Evolutionary conservation across 352 stramenopile species (phyloP), one percentile per base, ranked within the genome.

Genomic region (Pythium monospermum): DNA sequence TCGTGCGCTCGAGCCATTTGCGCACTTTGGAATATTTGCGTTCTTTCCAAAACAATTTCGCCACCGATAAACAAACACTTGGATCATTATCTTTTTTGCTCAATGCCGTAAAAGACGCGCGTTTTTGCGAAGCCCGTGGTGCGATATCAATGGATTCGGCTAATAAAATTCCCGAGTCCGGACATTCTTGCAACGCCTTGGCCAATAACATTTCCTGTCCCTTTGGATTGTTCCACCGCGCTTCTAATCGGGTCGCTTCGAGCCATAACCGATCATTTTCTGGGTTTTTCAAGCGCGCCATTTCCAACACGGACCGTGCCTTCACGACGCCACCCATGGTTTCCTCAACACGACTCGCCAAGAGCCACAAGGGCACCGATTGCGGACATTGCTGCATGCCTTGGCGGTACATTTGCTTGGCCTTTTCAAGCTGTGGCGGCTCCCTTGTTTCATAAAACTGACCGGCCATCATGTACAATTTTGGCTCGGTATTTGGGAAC

Each of bases 381-480:
- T 96, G 88, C 0, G 95, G 91, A 70, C 94, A 98, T 26, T 87
- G 69, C 57, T 96, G 74, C 27, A 99, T 61, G 16, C 96, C 97
- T 31, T 85, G 66, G 59, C 96, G 80, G 52, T 96, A 98, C 64
- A 94, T 91, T 53, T 95, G 91, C 57, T 96, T 87, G 27, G 93
- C 93, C 18, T 73, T 71, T 2, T 88, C 78, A 28, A 77, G 82
- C 19, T 83, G 58, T 10, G 75, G 67, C 5, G 70, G 63, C 21
- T 81, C 64, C 30, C 71, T 48, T 2, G 64, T 47, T 60, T 95
- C 79, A 46, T 95, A 94, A 27, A 87, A 95, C 65, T 99, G 95
- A 2, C 94, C 96, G 19, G 91, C 93, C 94, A 99, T 98, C 94
- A 99, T 98, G 68, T 98, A 97, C 4, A 99, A 65, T 68, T 99